Base-by-base conservation (phyloP, 306 rosid species). In the Casuarina cunninghamiana region DNA sequence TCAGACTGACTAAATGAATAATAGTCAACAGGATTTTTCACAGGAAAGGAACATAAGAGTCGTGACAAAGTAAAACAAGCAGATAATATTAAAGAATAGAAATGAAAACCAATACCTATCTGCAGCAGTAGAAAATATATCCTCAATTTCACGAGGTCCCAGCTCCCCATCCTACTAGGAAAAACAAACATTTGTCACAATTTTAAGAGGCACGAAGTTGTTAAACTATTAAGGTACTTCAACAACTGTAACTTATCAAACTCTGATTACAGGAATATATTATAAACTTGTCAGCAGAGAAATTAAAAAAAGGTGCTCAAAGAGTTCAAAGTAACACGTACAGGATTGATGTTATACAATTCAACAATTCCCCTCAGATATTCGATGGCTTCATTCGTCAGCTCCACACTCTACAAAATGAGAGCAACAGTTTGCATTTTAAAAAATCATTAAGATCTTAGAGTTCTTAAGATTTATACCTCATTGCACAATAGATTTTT, bases 71-170 rank as follows among this genome's bases (percentile, higher is more conserved):
- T 6, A 75, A 81, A 65, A 66, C 5, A 71, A 65, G 54, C n/a
- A 0, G 41, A 66, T 38, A 38, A 49, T 35, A 19, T 53, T 3
- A 61, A 12, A 65, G 48, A 44, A 75, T 21, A 10, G 51, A 50
- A 19, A 80, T 26, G 46, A 13, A 72, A 67, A 62, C 17, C 55
- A 78, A 74, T 87, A 95, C 99, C 97, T 88, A 78, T 91, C 97
- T 0, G 99, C 97, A 80, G 99, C 97, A 37, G 97, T 95, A 63
- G 99, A 95, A 89, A 95, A 95, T 74, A 95, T 75, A 81, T 95
- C 99, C 13, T 87, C 97, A 68, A 93, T 75, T 81, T 95, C 99
- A 45, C 91, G 97, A 67, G 99, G 89, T 73, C 87, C 85, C 54
- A 95, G 82, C 86, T 82, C 85, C 77, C 97, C 97, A 84, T 95